These are phyloP conservation scores for Claviceps lovelessii DNA, from an alignment of 2,329 filamentous ascomycete species.

Conservation along the genomic window DNA sequence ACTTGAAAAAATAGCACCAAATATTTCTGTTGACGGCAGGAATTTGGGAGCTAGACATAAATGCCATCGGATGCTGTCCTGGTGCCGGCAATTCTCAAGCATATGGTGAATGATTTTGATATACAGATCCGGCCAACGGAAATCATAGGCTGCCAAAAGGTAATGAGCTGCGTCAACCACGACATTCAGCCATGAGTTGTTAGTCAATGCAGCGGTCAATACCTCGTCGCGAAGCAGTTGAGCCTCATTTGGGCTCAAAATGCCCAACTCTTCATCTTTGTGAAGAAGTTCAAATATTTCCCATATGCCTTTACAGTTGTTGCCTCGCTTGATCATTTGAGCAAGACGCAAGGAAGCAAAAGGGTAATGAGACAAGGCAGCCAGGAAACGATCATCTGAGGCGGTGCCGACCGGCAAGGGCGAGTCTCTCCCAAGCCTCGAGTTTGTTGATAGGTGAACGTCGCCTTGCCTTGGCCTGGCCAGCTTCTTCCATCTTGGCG, in stretches of 20 bases:
- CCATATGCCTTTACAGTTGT: constrained; percentile 16
- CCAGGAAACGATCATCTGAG: neutral
- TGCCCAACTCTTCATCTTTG: constrained; percentile 5
- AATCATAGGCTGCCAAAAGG: constrained; percentile 23
- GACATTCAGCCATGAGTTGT: constrained; percentile 12
- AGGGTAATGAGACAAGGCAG: constrained; percentile 6
- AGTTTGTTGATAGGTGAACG: neutral
- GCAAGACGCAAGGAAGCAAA: constrained; percentile 11
- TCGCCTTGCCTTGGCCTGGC: constrained; percentile 9
- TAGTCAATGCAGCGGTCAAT: constrained; percentile 15
- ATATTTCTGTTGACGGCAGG: constrained; percentile 25
- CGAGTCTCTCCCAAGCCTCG: neutral
- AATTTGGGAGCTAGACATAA: constrained; percentile 28
- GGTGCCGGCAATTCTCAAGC: constrained; percentile 24
- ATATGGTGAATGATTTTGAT: constrained; percentile 29
- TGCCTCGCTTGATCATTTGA: constrained; percentile 8
- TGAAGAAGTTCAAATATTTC: constrained; percentile 13
- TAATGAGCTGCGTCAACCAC: constrained; percentile 15
- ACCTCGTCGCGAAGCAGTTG: constrained; percentile 17
- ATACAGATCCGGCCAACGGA: constrained; percentile 37
- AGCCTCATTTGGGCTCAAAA: constrained; percentile 12
- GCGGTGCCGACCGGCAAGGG: neutral
- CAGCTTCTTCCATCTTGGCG: constrained; percentile 9
- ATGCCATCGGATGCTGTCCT: constrained; percentile 33
- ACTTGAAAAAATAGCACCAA: constrained; percentile 28